Conservation (phyloP, 148 eudicot species). For the Camellia japonica region DNA sequence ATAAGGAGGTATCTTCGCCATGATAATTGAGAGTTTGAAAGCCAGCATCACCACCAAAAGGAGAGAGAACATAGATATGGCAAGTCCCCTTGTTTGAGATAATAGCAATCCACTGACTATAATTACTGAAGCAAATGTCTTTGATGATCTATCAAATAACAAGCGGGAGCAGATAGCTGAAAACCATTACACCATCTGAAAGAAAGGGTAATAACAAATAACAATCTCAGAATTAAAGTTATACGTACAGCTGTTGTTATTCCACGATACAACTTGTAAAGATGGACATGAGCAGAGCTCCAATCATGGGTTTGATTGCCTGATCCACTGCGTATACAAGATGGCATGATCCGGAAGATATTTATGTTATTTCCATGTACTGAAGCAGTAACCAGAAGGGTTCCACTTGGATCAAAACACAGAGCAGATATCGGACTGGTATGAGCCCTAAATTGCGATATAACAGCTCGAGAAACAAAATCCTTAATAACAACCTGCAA, state of each 20-base stretch:
- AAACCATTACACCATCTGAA: neutral
- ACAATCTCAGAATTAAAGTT: neutral
- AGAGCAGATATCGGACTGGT: constrained; percentile 45
- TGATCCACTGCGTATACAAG: constrained; percentile 21
- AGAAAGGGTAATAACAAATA: neutral
- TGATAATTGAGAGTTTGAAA: constrained; percentile 25
- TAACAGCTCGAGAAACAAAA: constrained; percentile 32
- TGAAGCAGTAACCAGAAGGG: constrained; percentile 48
- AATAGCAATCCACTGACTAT: constrained; percentile 45
- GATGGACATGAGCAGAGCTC: constrained; percentile 43
- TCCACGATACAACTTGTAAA: constrained; percentile 49
- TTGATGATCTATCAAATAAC: constrained; percentile 35
- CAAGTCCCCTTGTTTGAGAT: constrained; percentile 43
- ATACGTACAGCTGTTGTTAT: constrained; percentile 37
- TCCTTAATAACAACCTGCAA: constrained; percentile 44
- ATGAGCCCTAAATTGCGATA: constrained; percentile 50
- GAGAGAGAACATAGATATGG: constrained; percentile 41
- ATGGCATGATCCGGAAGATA: constrained; percentile 45
- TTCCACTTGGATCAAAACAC: constrained; percentile 52
- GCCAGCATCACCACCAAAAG: constrained; percentile 45
- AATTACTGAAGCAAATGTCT: constrained; percentile 44
- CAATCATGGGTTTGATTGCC: constrained; percentile 29
- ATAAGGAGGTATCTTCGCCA: constrained; percentile 23
- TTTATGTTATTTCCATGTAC: constrained; percentile 43
- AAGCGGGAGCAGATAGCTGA: neutral